Base-by-base conservation (phyloP, 208 protist genomes). In the Trypanosoma boissoni region DNA sequence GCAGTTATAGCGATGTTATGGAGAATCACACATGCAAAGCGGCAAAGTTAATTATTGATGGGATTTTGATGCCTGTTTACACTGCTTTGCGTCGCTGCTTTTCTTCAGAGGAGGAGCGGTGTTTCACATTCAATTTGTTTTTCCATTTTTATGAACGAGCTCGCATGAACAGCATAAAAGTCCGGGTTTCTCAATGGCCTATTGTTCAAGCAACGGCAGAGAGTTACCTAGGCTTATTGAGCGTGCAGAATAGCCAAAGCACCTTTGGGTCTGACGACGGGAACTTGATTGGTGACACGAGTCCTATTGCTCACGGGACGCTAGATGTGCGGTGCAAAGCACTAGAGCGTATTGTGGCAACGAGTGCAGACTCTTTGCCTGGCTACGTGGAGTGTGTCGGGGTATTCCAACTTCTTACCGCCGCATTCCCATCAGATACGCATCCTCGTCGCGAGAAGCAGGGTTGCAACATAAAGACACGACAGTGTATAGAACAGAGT, bases 141-240 rank as follows among this genome's bases (percentile, higher is more conserved):
- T 54, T 80, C 54, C 67, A 70, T 8, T 90, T 72, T 49, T 93
- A 88, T 72, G 72, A 87, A 46, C 73, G 73, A 28, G 79, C 66
- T 12, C 76, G 80, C 64, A 86, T 76, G 41, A 89, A 92, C 39
- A 57, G 72, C 2, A 56, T 92, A 7, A 68, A 62, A 23, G 8
- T 84, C 27, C 60, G 58, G 29, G 52, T 64, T 23, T 86, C 83
- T 20, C 34, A 58, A 37, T 91, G 83, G 80, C 66, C 63, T 7
- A 58, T 68, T 39, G 60, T 87, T 42, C 66, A 73, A 32, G 20
- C 55, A 37, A 74, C 74, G 5, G 65, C 80, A n/a, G 57, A 70
- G 27, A 68, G 64, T 14, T 76, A 77, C 31, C 31, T 83, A 16
- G 69, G 58, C 14, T 57, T 83, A 20, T 58, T 79, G 4, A 74